Evolutionary conservation across 495 filamentous ascomycete species (phyloP).

Genomic region (Amorphotheca resinae): DNA sequence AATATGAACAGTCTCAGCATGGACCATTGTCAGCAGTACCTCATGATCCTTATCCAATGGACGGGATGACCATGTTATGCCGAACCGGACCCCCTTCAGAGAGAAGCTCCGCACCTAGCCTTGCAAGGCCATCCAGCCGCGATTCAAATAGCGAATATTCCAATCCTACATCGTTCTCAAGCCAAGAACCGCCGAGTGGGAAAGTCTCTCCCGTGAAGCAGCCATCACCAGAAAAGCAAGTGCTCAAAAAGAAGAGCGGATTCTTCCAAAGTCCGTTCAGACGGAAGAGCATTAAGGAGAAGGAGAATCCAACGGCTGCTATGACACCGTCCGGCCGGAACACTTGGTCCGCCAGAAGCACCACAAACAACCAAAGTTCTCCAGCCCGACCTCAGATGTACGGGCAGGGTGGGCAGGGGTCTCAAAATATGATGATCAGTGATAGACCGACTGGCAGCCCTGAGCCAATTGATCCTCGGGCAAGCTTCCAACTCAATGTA

Average conservation of each 20-base stretch:
- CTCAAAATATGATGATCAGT: conserved; percentile 24
- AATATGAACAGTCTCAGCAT: conserved; percentile 21
- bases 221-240: conserved; percentile 47
- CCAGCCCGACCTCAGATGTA: conserved; percentile 13
- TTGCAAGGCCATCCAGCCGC: conserved; percentile 68
- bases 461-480: conserved; percentile 85
- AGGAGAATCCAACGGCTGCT: conserved; percentile 39
- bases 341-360: conserved; percentile 41
- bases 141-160: conserved; percentile 88
- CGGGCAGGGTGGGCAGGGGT: conserved; percentile 8
- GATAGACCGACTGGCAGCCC: conserved; percentile 42
- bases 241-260: conserved; percentile 69
- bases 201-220: conserved; percentile 60
- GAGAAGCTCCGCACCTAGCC: conserved; percentile 62
- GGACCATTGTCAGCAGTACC: conserved; percentile 50
- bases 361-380: conserved; percentile 9
- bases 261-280: conserved; percentile 96
- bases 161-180: conserved; percentile 82
- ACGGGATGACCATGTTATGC: conserved; percentile 99
- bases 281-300: conserved; percentile 79
- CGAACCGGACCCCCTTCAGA: conserved; percentile 77
- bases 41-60: conserved; percentile 87
- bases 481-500: conserved; percentile 90
- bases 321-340: conserved; percentile 37
- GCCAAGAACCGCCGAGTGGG: conserved; percentile 54